Evolutionary conservation across 306 rosid genomes (phyloP).

Genomic region (Dryas octopetala): DNA sequence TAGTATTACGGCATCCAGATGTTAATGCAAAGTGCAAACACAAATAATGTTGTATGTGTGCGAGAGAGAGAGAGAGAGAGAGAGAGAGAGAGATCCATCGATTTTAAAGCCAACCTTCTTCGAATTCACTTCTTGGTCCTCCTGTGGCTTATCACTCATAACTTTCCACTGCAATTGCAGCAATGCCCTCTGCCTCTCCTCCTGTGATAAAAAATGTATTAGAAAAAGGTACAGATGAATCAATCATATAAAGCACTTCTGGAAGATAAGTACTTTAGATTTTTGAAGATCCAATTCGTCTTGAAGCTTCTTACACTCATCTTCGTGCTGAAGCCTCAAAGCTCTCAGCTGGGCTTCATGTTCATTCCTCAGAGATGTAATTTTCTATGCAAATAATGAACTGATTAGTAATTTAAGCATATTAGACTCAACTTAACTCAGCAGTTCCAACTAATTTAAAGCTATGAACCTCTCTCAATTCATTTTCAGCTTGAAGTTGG

Average conservation of each 20-base stretch:
- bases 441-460: constrained; percentile 7
- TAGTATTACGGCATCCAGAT: not conserved
- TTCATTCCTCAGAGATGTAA: constrained; percentile 56
- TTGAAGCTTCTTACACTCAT: constrained; percentile 76
- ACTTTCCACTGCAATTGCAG: constrained; percentile 97
- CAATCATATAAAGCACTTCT: constrained; percentile 17
- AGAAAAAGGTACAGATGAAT: constrained; percentile 9
- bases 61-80: constrained; percentile 7
- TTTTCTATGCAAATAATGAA: constrained; percentile 49
- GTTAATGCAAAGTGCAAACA: too few species aligned
- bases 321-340: constrained; percentile 76
- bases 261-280: constrained; percentile 61
- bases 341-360: constrained; percentile 79
- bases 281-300: constrained; percentile 88
- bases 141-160: constrained; percentile 84
- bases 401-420: constrained; percentile 22
- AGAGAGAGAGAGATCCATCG: constrained; percentile 15
- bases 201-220: constrained; percentile 47
- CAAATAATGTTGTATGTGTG: not conserved
- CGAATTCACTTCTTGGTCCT: constrained; percentile 84
- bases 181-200: constrained; percentile 91
- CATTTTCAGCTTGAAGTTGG: constrained; percentile 70
- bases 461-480: constrained; percentile 66
- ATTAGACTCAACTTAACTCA: not conserved
- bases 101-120: constrained; percentile 56